These are phyloP conservation scores for Ceriops zippeliana DNA, from an alignment of 345 rosid genomes.

Conservation along the genomic window DNA sequence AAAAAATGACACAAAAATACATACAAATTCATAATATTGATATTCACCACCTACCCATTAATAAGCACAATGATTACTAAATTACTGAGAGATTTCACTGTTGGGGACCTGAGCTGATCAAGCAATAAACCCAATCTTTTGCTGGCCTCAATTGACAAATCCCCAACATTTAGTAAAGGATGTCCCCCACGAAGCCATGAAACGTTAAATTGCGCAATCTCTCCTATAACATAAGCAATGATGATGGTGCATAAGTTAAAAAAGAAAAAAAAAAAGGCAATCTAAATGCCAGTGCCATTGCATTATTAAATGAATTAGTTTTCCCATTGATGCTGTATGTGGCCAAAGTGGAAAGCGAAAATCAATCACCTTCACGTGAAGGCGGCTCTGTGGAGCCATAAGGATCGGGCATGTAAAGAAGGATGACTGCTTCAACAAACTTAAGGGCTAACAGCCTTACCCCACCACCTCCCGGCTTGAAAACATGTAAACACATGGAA, in stretches of 20 bases:
- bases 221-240: slow-evolving; percentile 40
- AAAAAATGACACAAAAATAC: background rate
- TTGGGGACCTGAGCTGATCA: slow-evolving; percentile 88
- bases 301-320: background rate
- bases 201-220: slow-evolving; percentile 57
- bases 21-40: slow-evolving; percentile 5
- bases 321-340: background rate
- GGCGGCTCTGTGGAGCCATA: slow-evolving; percentile 56
- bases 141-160: slow-evolving; percentile 88
- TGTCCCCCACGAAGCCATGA: slow-evolving; percentile 87
- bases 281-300: background rate
- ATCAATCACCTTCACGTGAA: slow-evolving; percentile 52
- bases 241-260: slow-evolving; percentile 24
- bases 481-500: slow-evolving; percentile 21
- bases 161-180: slow-evolving; percentile 78
- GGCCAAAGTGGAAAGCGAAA: slow-evolving; percentile 12
- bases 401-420: slow-evolving; percentile 85
- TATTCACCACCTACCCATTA: slow-evolving; percentile 47
- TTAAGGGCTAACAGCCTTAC: slow-evolving; percentile 70
- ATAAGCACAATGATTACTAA: slow-evolving; percentile 65
- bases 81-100: slow-evolving; percentile 69
- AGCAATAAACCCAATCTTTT: slow-evolving; percentile 72
- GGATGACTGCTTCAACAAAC: slow-evolving; percentile 84
- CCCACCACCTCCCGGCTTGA: slow-evolving; percentile 79
- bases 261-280: background rate